Conservation (phyloP, 305 asterid species). For the Fraxinus paxiana region DNA sequence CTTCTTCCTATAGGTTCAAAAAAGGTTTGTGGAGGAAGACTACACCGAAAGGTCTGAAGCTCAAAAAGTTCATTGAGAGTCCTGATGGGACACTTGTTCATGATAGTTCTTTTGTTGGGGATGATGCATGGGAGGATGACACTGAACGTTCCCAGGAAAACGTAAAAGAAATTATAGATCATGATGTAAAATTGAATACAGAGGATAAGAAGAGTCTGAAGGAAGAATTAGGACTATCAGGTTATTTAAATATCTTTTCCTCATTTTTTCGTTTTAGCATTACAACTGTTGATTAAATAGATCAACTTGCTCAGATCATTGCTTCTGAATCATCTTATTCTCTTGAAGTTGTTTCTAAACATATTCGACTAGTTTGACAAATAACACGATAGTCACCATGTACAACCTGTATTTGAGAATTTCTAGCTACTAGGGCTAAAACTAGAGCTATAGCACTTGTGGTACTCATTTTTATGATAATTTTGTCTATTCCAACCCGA, state of each 20-base stretch:
- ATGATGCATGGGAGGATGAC: constrained; percentile 92
- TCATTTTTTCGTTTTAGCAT: constrained; percentile 10
- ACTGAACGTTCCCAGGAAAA: constrained; percentile 45
- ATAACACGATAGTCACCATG: background rate
- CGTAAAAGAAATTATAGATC: constrained; percentile 53
- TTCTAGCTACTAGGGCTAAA: background rate
- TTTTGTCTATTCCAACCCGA: background rate
- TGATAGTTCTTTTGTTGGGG: constrained; percentile 87
- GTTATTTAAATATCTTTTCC: constrained; percentile 35
- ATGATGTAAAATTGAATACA: constrained; percentile 41
- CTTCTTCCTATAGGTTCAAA: constrained; percentile 51
- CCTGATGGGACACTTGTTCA: constrained; percentile 80
- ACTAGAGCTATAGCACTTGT: background rate
- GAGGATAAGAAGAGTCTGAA: constrained; percentile 56
- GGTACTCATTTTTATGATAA: background rate
- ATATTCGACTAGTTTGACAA: background rate
- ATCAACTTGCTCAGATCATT: background rate
- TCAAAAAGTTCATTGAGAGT: constrained; percentile 82
- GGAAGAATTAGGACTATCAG: constrained; percentile 75
- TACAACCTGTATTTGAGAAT: background rate
- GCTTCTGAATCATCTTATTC: background rate
- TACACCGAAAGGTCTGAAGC: constrained; percentile 84
- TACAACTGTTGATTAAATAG: background rate
- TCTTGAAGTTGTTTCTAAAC: background rate
- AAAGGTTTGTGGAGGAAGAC: constrained; percentile 91